Conservation (phyloP, 371 early-diverging fungal species). For the Basidiobolus meristosporus region DNA sequence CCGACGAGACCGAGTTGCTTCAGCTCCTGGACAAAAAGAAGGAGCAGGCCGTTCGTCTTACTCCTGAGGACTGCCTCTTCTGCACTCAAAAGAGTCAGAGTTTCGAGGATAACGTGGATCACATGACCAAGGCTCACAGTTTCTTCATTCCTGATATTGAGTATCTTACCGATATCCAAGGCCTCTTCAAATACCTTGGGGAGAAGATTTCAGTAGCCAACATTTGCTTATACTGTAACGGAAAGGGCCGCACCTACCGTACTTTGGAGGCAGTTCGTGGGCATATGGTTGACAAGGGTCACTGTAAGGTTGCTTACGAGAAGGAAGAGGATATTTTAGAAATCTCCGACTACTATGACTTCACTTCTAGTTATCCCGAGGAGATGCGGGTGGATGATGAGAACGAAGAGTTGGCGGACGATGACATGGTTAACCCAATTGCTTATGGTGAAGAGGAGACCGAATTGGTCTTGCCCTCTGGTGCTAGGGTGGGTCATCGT, state of each 20-base stretch:
- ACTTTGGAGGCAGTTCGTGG: conserved; percentile 78
- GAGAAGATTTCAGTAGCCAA: conserved; percentile 87
- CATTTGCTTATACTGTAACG: conserved; percentile 88
- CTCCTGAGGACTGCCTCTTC: conserved; percentile 63
- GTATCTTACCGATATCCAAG: conserved; percentile 69
- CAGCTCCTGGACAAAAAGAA: conserved; percentile 36
- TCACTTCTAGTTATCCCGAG: conserved; percentile 38
- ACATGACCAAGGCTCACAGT: conserved; percentile 78
- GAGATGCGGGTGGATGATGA: conserved; percentile 26
- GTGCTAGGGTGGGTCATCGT: conserved; percentile 69
- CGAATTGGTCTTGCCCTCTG: conserved; percentile 72
- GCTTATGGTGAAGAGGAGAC: conserved; percentile 38
- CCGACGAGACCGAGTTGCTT: conserved; percentile 24
- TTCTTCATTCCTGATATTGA: conserved; percentile 95
- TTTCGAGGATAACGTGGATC: conserved; percentile 70
- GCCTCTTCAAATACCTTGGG: conserved; percentile 75
- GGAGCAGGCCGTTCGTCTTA: conserved; percentile 32
- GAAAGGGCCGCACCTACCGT: conserved; percentile 64
- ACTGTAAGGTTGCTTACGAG: conserved; percentile 85
- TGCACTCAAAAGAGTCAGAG: conserved; percentile 39
- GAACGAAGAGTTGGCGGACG: conserved; percentile 23
- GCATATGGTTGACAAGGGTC: conserved; percentile 92
- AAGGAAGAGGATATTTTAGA: conserved; percentile 78
- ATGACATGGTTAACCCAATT: conserved; percentile 11
- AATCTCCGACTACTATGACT: conserved; percentile 86